Base-by-base conservation (phyloP, 148 eudicot genomes). In the Camellia lanceoleosa region DNA sequence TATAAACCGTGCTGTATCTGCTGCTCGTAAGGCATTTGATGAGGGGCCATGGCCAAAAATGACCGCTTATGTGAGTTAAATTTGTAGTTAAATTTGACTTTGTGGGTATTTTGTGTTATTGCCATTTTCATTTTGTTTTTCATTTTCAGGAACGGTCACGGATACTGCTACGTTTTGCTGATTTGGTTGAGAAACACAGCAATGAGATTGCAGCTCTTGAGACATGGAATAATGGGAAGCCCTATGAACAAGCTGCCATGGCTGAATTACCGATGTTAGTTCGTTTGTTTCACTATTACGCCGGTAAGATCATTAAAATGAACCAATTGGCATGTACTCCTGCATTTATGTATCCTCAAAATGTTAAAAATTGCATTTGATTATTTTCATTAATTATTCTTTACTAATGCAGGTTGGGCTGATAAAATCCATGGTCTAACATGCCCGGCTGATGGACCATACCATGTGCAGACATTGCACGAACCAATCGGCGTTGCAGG, bases 41-140 rank as follows among this genome's bases (percentile, higher is more conserved):
- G 95, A 95, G 80, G 99, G 99, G 19, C 99, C 99, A 62, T 95
- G 99, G 99, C 99, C 99, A 30, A 93, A 60, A 89, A 95, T 95
- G 99, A 86, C 90, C 6, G 93, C 99, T 82, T 95, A 95, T 86
- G 99, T 95, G 82, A 81, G 82, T 11, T 68, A 51, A 61, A 2
- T 13, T 42, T 58, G 52, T 18, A 44, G 15, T 19, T n/a, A 16
- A 5, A 49, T 19, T 16, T 67, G 49, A 43, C 41, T 14, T 74
- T 7, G 18, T 79, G 0, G 9, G 8, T 14, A 9, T 5, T 46
- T 41, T 20, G 5, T 54, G 18, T 42, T 59, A 10, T 14, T 43
- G 8, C 38, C 2, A 58, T 79, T 13, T 38, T 30, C 38, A 30
- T 30, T 30, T 30, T 30, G 52, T 4, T 16, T 49, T 82, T 7